These are phyloP conservation scores for Amaranthus palmeri DNA, from an alignment of 148 eudicot species.

Conservation along the genomic window DNA sequence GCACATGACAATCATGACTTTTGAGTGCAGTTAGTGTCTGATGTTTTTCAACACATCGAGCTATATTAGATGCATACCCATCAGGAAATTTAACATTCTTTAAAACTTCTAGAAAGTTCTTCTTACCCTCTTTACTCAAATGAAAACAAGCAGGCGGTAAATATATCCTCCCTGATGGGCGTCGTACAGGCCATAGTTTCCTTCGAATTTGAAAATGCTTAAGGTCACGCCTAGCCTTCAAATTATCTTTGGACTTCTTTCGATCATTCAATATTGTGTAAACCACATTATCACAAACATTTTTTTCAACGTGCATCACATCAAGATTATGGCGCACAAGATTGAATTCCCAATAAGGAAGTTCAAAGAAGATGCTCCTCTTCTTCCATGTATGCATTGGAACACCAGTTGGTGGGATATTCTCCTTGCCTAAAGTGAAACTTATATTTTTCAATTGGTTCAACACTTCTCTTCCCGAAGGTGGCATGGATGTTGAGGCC, in stretches of 20 bases:
- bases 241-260: neutral
- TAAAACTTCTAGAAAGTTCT: neutral
- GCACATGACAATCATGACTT: neutral
- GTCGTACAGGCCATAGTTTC: too few species aligned
- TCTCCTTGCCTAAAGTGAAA: neutral
- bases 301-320: neutral
- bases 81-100: neutral
- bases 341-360: neutral
- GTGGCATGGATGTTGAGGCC: neutral
- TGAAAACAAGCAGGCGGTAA: neutral
- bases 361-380: neutral
- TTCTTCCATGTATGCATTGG: neutral
- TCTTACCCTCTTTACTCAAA: neutral
- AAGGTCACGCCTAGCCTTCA: neutral
- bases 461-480: neutral
- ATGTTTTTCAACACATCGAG: neutral
- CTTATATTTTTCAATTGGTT: neutral
- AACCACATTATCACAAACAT: neutral
- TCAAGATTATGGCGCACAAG: neutral
- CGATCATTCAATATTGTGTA: neutral
- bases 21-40: neutral
- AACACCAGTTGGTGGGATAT: too few species aligned
- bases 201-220: neutral
- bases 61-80: neutral
- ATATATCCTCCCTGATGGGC: neutral